phyloP scores from a whole-genome alignment of 2,329 filamentous ascomycete genomes.

The Fusarium sp. region DNA sequence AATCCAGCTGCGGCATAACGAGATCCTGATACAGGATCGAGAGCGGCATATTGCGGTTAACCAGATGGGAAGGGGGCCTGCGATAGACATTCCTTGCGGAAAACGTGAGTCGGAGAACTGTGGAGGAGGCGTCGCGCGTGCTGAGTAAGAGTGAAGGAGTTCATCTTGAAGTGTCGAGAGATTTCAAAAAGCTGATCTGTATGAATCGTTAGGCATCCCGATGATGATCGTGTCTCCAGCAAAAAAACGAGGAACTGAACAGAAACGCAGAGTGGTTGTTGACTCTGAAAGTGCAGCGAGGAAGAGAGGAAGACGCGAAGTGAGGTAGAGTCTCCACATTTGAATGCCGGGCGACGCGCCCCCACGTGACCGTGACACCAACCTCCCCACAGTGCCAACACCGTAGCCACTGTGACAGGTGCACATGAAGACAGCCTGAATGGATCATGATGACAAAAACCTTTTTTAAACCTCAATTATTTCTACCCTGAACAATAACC shows the following conservation, averaged over 20 bases:
- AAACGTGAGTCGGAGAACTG: conserved; percentile 82
- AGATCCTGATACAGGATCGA: conserved; percentile 71
- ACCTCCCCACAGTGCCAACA: conserved; percentile 23
- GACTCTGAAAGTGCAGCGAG: conserved; percentile 18
- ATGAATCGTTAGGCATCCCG: conserved; percentile 19
- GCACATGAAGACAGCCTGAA: conserved; percentile 39
- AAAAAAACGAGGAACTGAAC: conserved; percentile 26
- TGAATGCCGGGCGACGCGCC: conserved; percentile 11
- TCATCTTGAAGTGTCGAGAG: conserved; percentile 41
- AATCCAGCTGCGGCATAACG: conserved; percentile 60
- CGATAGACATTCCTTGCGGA: conserved; percentile 73
- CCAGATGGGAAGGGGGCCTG: conserved; percentile 56
- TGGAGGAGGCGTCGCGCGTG: conserved; percentile 80
- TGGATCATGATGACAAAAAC: conserved; percentile 34
- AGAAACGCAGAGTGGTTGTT: conserved; percentile 33
- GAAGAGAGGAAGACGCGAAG: conserved; percentile 15
- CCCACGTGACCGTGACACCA: conserved; percentile 43
- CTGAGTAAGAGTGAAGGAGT: conserved; percentile 58
- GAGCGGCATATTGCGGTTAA: conserved; percentile 64
- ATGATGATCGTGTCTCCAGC: conserved; percentile 30
- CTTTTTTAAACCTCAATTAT: conserved; percentile 28
- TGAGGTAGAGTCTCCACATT: conserved; percentile 16
- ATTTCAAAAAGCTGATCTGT: conserved; percentile 25
- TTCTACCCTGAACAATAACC: conserved; percentile 1
- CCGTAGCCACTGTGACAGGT: conserved; percentile 34